Evolutionary conservation across 2,329 filamentous ascomycete species (phyloP), one percentile per base, ranked within the genome.

Genomic region (Fusarium goolgardi): DNA sequence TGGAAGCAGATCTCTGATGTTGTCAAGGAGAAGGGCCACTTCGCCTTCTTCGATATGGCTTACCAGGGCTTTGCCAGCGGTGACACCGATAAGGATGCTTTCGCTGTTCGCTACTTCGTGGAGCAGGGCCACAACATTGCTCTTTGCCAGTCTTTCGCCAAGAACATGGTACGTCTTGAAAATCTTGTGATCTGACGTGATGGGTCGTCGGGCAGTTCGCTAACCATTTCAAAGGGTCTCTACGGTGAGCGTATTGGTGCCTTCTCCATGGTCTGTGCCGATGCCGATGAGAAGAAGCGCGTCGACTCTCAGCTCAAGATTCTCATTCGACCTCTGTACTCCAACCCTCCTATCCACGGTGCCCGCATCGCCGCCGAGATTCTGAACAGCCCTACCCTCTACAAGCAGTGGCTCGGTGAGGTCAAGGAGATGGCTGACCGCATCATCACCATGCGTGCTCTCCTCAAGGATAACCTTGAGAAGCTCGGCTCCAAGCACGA

Each of bases 371-470:
- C 96, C 62, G 90, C 92, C 68, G 88, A 93, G 83, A 97, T 99
- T 81, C 88, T 99, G 77, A 96, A 94, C 85, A 90, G 93, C 80
- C 83, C 91, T 21, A 85, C 85, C 39, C 87, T 98, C 69, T 94
- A 97, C 87, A 83, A 93, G 83, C 93, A 98, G 84, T 99, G 96
- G 96, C 88, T 97, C 55, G 89, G 85, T 63, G 96, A 99, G 84
- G 94, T 99, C 82, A 97, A 98, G 90, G 93, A 86, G 75, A 99
- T 99, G 96, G 96, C 96, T 67, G 94, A 97, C 83, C 94, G 96
- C 78, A 99, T 99, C 86, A 98, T 99, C 82, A 92, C 90, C 81
- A 99, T 99, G 96, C 93, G 96, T 75, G 90, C 92, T 65, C 88
- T 97, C 56, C 90, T 99, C 78, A 96, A 96, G 88, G 88, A 93